Percentiles rank a stretch among this genome's conserved stretches.
These are phyloP conservation scores for Colletotrichum magnum DNA, from an alignment of 2,329 filamentous ascomycete genomes.

Conservation along the genomic window DNA sequence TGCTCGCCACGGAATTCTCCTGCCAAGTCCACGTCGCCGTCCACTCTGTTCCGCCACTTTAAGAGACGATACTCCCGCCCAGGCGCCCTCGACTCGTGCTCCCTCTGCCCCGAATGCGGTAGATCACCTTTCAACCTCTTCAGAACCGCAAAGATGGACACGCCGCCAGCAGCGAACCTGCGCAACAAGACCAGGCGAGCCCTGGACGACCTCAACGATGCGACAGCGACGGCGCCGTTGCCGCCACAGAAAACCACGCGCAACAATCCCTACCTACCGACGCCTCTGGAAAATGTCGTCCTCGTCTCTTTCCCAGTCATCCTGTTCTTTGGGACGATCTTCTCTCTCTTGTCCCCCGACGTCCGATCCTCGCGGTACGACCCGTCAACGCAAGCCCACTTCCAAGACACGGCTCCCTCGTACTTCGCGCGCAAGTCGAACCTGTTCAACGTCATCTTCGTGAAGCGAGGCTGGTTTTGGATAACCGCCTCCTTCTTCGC, in stretches of 20 bases:
- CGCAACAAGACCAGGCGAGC: slow-evolving; percentile 40
- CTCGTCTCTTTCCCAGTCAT: slow-evolving; percentile 82
- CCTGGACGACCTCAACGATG: slow-evolving; percentile 39
- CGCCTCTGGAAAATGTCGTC: slow-evolving; percentile 74
- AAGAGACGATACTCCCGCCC: slow-evolving; percentile 10
- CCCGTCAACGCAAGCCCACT: slow-evolving; percentile 73
- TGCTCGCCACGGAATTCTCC: slow-evolving; percentile 26
- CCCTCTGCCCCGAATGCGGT: slow-evolving; percentile 33
- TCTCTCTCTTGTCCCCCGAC: slow-evolving; percentile 81
- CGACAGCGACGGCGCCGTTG: slow-evolving; percentile 22
- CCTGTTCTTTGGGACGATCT: slow-evolving; percentile 85
- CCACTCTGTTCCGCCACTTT: slow-evolving; percentile 8
- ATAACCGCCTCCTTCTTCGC: slow-evolving; percentile 80
- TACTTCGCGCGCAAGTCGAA: slow-evolving; percentile 98
- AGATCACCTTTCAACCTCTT: not conserved
- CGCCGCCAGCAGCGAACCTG: slow-evolving; percentile 39
- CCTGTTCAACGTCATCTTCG: slow-evolving; percentile 91
- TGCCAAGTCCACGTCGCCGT: slow-evolving; percentile 18
- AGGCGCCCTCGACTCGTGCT: not conserved
- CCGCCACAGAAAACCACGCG: slow-evolving; percentile 48
- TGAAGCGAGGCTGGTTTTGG: slow-evolving; percentile 97
- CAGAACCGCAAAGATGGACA: slow-evolving; percentile 33
- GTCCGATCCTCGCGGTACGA: slow-evolving; percentile 77
- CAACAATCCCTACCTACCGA: slow-evolving; percentile 76
- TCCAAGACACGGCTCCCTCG: slow-evolving; percentile 72